These are phyloP conservation scores for Naematelia encephala DNA, from an alignment of 768 basidiomycete species.

Conservation along the genomic window DNA sequence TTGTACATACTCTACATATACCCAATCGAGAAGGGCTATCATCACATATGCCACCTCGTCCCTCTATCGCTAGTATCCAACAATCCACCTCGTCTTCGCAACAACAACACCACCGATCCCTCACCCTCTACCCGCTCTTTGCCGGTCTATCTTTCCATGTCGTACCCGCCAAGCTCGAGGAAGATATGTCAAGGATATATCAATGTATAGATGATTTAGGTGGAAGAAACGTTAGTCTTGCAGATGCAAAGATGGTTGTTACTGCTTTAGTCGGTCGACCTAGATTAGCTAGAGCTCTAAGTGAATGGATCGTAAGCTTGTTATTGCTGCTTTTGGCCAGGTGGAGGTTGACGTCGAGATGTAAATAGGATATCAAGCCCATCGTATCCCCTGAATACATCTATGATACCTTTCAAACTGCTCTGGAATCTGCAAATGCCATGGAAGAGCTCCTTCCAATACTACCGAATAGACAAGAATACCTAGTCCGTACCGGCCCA, in stretches of 20 bases:
- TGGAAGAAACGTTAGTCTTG: conserved; percentile 26
- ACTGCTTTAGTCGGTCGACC: conserved; percentile 40
- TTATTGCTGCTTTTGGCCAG: background rate
- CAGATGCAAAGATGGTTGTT: conserved; percentile 25
- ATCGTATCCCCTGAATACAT: conserved; percentile 35
- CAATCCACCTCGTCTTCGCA: conserved; percentile 29
- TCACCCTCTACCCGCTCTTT: conserved; percentile 40
- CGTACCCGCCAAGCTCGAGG: conserved; percentile 44
- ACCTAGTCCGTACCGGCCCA: conserved; percentile 7
- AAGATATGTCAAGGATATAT: conserved; percentile 29
- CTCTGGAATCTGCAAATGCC: conserved; percentile 16
- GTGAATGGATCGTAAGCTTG: conserved; percentile 29
- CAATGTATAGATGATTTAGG: conserved; percentile 42
- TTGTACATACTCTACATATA: too few species aligned
- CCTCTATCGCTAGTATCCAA: conserved; percentile 19
- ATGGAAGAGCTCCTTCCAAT: background rate
- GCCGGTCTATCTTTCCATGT: conserved; percentile 42
- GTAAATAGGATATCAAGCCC: conserved; percentile 23
- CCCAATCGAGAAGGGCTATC: background rate
- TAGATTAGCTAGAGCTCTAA: conserved; percentile 31
- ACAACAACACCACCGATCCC: conserved; percentile 5
- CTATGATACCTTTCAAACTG: conserved; percentile 26
- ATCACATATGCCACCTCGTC: conserved; percentile 27
- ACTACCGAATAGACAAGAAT: conserved; percentile 12
- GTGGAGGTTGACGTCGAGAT: background rate